Base-by-base conservation (phyloP, 129 eudicot species). In the Saposhnikovia divaricata region DNA sequence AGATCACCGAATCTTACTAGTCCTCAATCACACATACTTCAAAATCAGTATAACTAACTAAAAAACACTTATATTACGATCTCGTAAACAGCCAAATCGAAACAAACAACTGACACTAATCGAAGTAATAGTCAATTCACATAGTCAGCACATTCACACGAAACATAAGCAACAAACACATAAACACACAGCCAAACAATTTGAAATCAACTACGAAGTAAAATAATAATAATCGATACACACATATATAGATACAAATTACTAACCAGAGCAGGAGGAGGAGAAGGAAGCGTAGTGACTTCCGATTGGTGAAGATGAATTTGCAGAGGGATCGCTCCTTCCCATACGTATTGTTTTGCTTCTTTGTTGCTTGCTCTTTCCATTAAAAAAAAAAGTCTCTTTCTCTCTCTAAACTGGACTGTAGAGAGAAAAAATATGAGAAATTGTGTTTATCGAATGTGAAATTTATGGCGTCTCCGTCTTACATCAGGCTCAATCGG, bases 221-320 rank as follows among this genome's bases (percentile, higher is more conserved):
- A 72, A 40, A 39, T 4, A 10, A 39, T 4, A 10, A 19, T 16
- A 40, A 72, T 72, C 23, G 27, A 61, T 59, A 59, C 19, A 75
- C 4, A 75, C 14, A 16, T 8, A 8, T 28, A 38, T 31, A 74
- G 23, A 8, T 38, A 72, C 48, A 16, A 0, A 21, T 9, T 31
- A 95, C 25, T 25, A 23, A 74, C 99, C 88, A 92, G 80, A 73
- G 97, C 96, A 74, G 99, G 96, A 44, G 90, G 84, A 76, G 99
- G 99, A 71, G 96, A 85, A 73, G 99, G 99, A 28, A 96, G 90
- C 78, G 99, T 92, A 71, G 99, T 90, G 87, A 96, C 96, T 89
- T 96, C 99, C 65, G 97, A 90, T 21, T 96, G 96, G 86, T 96
- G 98, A 82, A 96, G 99, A 80, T 92, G 99, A 86, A 96, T 82